Base-by-base conservation (phyloP, 163 green algal species). In the Volvox carteri region DNA sequence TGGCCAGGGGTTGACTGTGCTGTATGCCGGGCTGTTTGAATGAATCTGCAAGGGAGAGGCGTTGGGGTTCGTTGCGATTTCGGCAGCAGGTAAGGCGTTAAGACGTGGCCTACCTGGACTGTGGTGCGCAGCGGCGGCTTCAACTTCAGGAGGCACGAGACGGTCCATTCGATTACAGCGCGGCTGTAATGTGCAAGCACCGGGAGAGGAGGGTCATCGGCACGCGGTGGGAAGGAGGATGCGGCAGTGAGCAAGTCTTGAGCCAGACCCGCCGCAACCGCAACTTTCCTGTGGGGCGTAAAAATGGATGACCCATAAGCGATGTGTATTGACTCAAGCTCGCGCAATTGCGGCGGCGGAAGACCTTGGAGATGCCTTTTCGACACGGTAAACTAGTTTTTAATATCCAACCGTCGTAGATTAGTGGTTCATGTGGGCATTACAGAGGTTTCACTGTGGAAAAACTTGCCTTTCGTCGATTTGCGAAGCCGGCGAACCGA, bases 171-270 rank as follows among this genome's bases (percentile, higher is more conserved):
- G 35, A 84, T 46, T 8, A 87, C 30, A 0, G 60, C 52, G 35
- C 86, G 86, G 33, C 78, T 48, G 62, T 90, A 86, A 50, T 87
- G 77, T 12, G 52, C 48, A 1, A 86, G 86, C 50, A 90, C 86
- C 9, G 60, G 68, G 1, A 68, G 39, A 0, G 86, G 86, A 23
- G 39, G 39, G 5, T 70, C 37, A 33, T 30, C 58, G 8, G 50
- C 48, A 28, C 30, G 4, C 4, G 77, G 50, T 14, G 39, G 28
- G 23, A 56, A 16, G 39, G 78, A 44, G 11, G 37, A 65, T 2
- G 78, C 21, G 28, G 37, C 65, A 41, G 62, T 30, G 58, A 60
- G 21, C 60, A 65, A 41, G 11, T 83, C 74, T 21, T 33, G 28
- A 5, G 74, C 74, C 8, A 83, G 9, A 5, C 46, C 11, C 9